Evolutionary conservation across 2,329 filamentous ascomycete species (phyloP).

Genomic region (Aureobasidium lini): DNA sequence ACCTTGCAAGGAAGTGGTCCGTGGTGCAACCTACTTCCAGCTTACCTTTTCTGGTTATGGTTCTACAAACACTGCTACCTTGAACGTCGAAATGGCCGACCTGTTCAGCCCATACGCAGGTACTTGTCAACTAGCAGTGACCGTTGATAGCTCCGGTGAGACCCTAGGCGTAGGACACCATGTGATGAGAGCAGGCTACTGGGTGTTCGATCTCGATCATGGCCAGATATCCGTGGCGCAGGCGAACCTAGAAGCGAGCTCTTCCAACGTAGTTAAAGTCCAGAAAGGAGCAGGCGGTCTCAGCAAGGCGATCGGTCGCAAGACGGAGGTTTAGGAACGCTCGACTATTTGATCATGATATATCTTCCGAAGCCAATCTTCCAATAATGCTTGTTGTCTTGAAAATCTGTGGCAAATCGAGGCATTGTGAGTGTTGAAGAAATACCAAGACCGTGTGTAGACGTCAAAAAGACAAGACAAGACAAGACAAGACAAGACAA

Average conservation of each 20-base stretch:
- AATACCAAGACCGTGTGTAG: too few relatives aligned
- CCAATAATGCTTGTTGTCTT: too few relatives aligned
- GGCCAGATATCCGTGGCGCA: constrained; percentile 28
- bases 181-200: constrained; percentile 29
- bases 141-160: background rate
- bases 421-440: too few relatives aligned
- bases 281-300: background rate
- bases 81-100: background rate
- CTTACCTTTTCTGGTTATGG: background rate
- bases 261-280: background rate
- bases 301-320: background rate
- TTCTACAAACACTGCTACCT: background rate
- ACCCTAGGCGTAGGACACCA: constrained; percentile 17
- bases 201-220: constrained; percentile 31
- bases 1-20: too few relatives aligned
- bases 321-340: background rate
- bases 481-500: too few relatives aligned
- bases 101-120: background rate
- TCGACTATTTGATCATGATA: too few relatives aligned
- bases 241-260: constrained; percentile 14
- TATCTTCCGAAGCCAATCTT: too few relatives aligned
- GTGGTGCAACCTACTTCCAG: too few relatives aligned
- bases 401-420: too few relatives aligned
- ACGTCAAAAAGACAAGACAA: too few relatives aligned
- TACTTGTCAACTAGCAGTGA: background rate